Conservation (phyloP, 306 rosid species). For the Gleditsia sinensis region DNA sequence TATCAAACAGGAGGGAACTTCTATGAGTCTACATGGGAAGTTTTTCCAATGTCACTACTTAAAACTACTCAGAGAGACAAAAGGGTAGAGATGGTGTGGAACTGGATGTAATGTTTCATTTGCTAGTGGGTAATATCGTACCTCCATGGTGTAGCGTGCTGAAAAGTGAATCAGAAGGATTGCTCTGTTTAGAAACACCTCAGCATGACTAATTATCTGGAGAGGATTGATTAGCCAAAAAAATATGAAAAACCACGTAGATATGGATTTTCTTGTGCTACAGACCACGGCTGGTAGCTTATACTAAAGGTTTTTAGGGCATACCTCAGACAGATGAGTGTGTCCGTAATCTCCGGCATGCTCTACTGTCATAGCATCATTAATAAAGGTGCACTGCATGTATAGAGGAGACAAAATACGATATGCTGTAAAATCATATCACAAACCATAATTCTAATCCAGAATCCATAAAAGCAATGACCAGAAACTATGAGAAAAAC, state of each 20-base stretch:
- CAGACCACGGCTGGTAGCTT: constrained; percentile 16
- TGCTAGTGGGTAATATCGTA: constrained; percentile 33
- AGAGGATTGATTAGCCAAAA: constrained; percentile 24
- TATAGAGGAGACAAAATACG: constrained; percentile 7
- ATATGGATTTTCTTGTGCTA: background rate
- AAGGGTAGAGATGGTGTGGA: background rate
- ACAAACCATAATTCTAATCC: background rate
- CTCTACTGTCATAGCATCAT: constrained; percentile 66
- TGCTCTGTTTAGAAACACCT: constrained; percentile 73
- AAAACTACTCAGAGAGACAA: background rate
- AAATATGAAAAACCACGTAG: background rate
- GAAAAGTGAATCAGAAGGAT: constrained; percentile 93
- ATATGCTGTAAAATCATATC: background rate
- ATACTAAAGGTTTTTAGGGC: background rate
- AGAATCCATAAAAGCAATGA: background rate
- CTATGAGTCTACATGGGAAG: constrained; percentile 5
- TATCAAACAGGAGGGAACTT: constrained; percentile 17
- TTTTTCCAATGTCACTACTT: background rate
- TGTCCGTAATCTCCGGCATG: constrained; percentile 92
- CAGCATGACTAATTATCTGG: constrained; percentile 74
- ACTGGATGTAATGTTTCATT: constrained; percentile 6
- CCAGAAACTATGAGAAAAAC: background rate
- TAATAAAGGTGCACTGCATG: constrained; percentile 75
- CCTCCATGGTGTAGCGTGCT: constrained; percentile 73
- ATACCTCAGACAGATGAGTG: constrained; percentile 84